Evolutionary conservation across 768 basidiomycete genomes (phyloP).

Genomic region (Collybiopsis confluens): DNA sequence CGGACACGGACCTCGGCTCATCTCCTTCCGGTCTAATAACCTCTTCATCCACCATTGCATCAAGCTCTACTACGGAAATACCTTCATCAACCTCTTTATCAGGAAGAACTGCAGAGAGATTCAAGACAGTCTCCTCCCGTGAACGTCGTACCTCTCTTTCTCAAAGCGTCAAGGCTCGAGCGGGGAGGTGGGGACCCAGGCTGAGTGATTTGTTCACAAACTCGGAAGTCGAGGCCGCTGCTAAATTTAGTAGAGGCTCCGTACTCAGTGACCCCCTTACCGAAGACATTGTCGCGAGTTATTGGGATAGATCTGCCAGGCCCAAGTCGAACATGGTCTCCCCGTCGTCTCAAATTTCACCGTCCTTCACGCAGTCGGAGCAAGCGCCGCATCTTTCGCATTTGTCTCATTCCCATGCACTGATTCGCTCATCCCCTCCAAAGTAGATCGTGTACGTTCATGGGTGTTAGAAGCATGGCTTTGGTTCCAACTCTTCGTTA

Average conservation of each 20-base stretch:
- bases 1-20: background rate
- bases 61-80: background rate
- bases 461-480: conserved; percentile 73
- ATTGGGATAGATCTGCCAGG: too few relatives aligned
- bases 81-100: background rate
- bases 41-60: background rate
- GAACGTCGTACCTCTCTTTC: background rate
- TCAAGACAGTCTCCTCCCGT: background rate
- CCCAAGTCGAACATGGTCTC: too few relatives aligned
- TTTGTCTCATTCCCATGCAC: background rate
- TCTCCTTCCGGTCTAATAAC: background rate
- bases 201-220: background rate
- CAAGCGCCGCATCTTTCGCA: too few relatives aligned
- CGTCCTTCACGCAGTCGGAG: background rate
- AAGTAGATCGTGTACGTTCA: background rate
- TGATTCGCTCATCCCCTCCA: background rate
- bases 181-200: background rate
- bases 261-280: too few relatives aligned
- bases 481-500: conserved; percentile 76
- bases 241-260: too few relatives aligned
- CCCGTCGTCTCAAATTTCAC: background rate
- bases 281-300: too few relatives aligned
- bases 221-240: too few relatives aligned
- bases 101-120: background rate
- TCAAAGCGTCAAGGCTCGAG: conserved; percentile 1